Percentiles rank a stretch among this genome's conserved stretches.
Conservation (phyloP, 179 eudicot genomes). For the Amaranthus tricolor region DNA sequence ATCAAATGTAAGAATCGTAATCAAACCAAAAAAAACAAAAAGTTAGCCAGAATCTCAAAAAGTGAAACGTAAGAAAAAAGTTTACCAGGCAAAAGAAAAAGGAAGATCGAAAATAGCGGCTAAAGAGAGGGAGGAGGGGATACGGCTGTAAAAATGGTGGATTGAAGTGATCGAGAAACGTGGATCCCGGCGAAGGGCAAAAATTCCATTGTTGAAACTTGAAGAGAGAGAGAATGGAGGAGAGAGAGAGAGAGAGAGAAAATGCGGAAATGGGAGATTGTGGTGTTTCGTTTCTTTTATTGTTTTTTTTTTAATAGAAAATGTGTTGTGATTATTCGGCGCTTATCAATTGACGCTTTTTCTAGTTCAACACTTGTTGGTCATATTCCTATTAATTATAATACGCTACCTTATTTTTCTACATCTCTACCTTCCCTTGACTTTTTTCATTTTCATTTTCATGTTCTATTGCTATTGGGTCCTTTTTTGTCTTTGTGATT, state of each 20-base stretch:
- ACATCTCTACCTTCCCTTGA: no score
- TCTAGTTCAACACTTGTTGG: no score
- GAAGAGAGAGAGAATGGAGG: slow-evolving; percentile 3
- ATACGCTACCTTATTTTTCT: no score
- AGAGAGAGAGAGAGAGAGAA: slow-evolving; percentile 7
- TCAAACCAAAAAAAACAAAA: neutral
- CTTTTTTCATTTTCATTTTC: no score
- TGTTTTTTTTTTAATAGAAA: neutral
- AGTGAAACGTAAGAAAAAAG: neutral
- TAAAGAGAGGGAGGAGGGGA: neutral
- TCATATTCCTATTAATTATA: no score
- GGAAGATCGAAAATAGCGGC: neutral
- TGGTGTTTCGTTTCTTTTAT: slow-evolving; percentile 19
- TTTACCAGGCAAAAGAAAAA: neutral
- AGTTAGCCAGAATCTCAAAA: neutral
- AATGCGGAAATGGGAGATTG: slow-evolving; percentile 14
- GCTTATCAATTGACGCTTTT: no score
- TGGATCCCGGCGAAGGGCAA: slow-evolving; percentile 25
- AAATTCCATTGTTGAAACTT: slow-evolving; percentile 19
- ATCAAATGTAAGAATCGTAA: neutral
- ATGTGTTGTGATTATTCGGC: no score
- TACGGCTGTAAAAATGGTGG: neutral
- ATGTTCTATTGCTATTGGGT: no score
- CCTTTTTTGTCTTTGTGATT: no score
- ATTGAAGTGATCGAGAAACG: slow-evolving; percentile 13